Percentiles rank a stretch among this genome's conserved stretches.
These are phyloP conservation scores for Eucalyptus lansdowneana DNA, from an alignment of 345 rosid species.

Conservation along the genomic window DNA sequence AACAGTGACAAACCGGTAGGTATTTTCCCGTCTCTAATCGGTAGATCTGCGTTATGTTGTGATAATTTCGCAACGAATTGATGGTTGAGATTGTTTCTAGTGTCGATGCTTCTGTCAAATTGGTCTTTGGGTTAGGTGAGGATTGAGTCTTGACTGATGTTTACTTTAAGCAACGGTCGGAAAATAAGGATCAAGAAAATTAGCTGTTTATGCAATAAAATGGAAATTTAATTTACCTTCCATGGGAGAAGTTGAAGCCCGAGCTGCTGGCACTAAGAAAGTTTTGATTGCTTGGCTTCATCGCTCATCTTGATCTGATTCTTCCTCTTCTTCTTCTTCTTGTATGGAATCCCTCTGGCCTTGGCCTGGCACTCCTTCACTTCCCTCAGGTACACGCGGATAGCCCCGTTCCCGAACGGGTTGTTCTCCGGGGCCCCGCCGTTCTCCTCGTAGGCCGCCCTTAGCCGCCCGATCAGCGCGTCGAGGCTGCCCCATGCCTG, in stretches of 20 bases:
- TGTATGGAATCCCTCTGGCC: slow-evolving; percentile 74
- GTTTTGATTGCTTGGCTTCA: slow-evolving; percentile 16
- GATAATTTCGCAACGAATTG: not conserved
- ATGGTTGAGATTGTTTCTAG: not conserved
- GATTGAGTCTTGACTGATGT: not conserved
- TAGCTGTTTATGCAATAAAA: not conserved
- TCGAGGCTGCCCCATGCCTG: slow-evolving; percentile 96
- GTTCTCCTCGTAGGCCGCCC: slow-evolving; percentile 84
- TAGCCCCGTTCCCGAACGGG: slow-evolving; percentile 75
- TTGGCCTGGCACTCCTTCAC: slow-evolving; percentile 76
- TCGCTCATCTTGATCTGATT: slow-evolving; percentile 8
- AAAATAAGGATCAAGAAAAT: not conserved
- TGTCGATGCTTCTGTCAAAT: not conserved
- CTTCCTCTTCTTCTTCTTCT: slow-evolving; percentile 70
- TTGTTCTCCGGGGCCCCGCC: slow-evolving; percentile 55
- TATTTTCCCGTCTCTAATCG: not conserved
- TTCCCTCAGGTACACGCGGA: slow-evolving; percentile 61
- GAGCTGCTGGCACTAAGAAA: not conserved
- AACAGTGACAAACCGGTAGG: not conserved
- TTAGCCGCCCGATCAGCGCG: slow-evolving; percentile 70
- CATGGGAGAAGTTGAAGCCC: not conserved
- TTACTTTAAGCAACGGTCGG: not conserved
- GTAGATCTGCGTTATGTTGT: not conserved
- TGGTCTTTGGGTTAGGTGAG: not conserved
- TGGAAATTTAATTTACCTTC: not conserved